Conservation (phyloP, 345 rosid species). For the Camelina sativa region DNA sequence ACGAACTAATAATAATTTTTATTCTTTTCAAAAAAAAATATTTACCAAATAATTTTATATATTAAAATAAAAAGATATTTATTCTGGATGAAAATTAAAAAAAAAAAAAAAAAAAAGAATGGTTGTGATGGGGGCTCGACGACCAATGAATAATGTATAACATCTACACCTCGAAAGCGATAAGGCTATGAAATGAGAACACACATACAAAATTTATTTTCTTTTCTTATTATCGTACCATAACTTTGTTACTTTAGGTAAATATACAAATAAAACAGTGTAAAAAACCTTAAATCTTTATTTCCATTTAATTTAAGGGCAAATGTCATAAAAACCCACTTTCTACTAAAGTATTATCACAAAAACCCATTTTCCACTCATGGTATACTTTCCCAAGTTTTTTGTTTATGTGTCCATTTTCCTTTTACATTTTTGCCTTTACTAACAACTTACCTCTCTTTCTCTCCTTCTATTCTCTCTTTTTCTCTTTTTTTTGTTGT, state of each 20-base stretch:
- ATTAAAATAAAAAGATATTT: neutral
- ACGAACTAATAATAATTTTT: neutral
- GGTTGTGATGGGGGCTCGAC: slow-evolving; percentile 62
- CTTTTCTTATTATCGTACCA: neutral
- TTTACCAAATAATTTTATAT: neutral
- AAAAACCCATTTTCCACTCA: too few relatives aligned
- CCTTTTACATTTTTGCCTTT: too few relatives aligned
- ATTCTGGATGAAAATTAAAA: neutral
- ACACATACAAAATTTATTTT: neutral
- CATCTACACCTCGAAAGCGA: slow-evolving; percentile 51
- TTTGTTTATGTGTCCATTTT: too few relatives aligned
- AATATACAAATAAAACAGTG: too few relatives aligned
- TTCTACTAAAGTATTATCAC: too few relatives aligned
- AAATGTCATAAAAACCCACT: too few relatives aligned
- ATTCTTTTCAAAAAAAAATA: neutral
- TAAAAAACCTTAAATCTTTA: too few relatives aligned
- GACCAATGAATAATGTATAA: slow-evolving; percentile 47
- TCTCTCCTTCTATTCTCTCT: too few relatives aligned
- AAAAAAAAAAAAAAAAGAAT: neutral
- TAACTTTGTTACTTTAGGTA: neutral
- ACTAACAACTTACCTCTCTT: too few relatives aligned
- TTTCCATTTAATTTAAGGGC: too few relatives aligned
- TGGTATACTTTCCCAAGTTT: too few relatives aligned
- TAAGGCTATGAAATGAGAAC: slow-evolving; percentile 33
- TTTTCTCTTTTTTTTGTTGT: too few relatives aligned